Evolutionary conservation across 768 basidiomycete species (phyloP), one percentile per base, ranked within the genome.

Genomic region (Amanita polypyramis): DNA sequence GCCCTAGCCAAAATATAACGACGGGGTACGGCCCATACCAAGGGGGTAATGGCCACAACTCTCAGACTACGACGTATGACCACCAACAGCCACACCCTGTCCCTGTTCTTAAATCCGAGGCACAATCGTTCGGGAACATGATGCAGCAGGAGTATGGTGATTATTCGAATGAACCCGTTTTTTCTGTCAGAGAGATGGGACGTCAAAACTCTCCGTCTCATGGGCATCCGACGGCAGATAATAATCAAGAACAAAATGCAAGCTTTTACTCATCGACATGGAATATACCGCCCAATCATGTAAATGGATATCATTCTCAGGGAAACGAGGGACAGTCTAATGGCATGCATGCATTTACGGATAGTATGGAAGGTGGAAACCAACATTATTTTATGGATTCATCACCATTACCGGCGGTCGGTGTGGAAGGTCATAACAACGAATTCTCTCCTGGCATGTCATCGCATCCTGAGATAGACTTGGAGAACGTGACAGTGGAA

Each of bases 31-130:
- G 33, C n/a, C 20, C 20, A 14, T 35, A 49, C 23, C 47, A 49
- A 34, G 47, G 17, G 27, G 32, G 40, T 34, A 21, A 41, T 17
- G n/a, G 5, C 5, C 30, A 49, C 19, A 41, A n/a, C 21, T 9
- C 47, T 17, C 39, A 49, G 34, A 17, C 32, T 41, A 43, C 17
- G 21, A 45, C 23, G 5, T 48, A 41, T 46, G 46, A 20, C 19
- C 44, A 38, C 5, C 43, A 41, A 43, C 49, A 38, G 44, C 29
- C 39, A 27, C 29, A 43, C 7, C 14, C 37, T 1, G 10, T 25
- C 5, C 35, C 40, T 15, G 45, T 41, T 37, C 27, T 27, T 20
- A 29, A 25, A 11, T 30, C 47, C 21, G 36, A 32, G 25, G 25
- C 7, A 32, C 20, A 38, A 30, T 17, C 32, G 33, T 27, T 25